Base-by-base conservation (phyloP, 2,329 filamentous ascomycete species). In the Colletotrichum cereale region DNA sequence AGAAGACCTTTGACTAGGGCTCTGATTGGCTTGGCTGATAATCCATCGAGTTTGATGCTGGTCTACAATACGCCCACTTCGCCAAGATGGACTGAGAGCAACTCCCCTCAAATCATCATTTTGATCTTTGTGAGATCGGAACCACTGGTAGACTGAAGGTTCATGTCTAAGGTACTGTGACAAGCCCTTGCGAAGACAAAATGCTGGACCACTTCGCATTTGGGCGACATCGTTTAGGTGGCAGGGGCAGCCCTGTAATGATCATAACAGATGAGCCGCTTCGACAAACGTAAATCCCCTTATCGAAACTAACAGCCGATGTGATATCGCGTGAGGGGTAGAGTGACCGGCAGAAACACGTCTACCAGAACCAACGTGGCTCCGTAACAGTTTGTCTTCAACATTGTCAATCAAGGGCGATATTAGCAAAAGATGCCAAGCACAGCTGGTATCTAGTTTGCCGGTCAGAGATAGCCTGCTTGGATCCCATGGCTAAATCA, bases 201-300 rank as follows among this genome's bases (percentile, higher is more conserved):
- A n/a, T 7, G 26, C 36, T 14, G 6, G 14, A 38, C 36, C 36
- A 42, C 36, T n/a, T 29, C 26, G 48, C 18, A 12, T 44, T 55
- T 34, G 24, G 18, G 44, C 48, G 12, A 55, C 36, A 5, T 24
- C 7, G n/a, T 34, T 34, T 11, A 18, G 5, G 24, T n/a, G 36
- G 26, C 38, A 42, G 48, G 61, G 48, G 34, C 34, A 53, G 18
- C 61, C 48, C 47, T 55, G 61, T 12, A 36, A 53, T 18, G 24
- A 62, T 6, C 29, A n/a, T 26, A 14, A n/a, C 34, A 26, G n/a
- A 21, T 26, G 16, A 40, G 24, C 47, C 60, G 31, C 24, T 29
- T 21, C 47, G n/a, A 36, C n/a, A 40, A 52, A 31, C n/a, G 31
- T 18, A 62, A 26, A 62, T 10, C 44, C 60, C 60, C 44, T 36